Conservation (phyloP, 1,284 basidiomycete genomes). For the Fomitopsis palustris region DNA sequence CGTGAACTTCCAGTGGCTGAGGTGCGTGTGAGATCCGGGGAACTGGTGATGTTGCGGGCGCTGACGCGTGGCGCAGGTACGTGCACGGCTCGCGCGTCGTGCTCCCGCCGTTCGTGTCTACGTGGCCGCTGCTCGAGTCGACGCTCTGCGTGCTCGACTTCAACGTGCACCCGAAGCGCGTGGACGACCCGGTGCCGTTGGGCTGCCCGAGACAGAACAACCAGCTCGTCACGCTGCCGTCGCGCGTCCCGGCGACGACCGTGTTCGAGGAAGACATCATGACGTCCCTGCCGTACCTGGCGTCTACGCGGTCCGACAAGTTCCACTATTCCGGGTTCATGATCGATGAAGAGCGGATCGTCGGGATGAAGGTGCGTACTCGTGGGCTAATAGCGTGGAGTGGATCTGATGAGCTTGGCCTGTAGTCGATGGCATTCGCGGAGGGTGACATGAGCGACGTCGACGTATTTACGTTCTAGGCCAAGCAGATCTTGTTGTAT, state of each 20-base stretch:
- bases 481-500: too few relatives aligned
- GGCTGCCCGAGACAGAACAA: not conserved
- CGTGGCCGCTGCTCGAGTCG: slow-evolving; percentile 3
- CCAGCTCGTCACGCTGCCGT: not conserved
- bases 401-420: not conserved
- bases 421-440: slow-evolving; percentile 16
- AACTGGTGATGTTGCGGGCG: not conserved
- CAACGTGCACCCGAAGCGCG: slow-evolving; percentile 27
- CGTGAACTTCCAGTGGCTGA: slow-evolving; percentile 22
- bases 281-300: slow-evolving; percentile 12
- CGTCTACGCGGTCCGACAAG: slow-evolving; percentile 1
- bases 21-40: slow-evolving; percentile 8
- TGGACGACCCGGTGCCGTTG: slow-evolving; percentile 10
- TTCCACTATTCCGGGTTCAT: slow-evolving; percentile 24
- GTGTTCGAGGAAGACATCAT: slow-evolving; percentile 12
- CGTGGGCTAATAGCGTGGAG: too few relatives aligned
- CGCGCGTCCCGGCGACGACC: not conserved
- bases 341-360: slow-evolving; percentile 29
- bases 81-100: slow-evolving; percentile 41
- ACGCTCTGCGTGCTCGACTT: slow-evolving; percentile 30
- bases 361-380: slow-evolving; percentile 29
- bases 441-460: slow-evolving; percentile 23
- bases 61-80: slow-evolving; percentile 27
- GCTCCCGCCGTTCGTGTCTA: slow-evolving; percentile 18
- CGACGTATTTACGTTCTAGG: slow-evolving; percentile 26